phyloP scores from a whole-genome alignment of 2,329 filamentous ascomycete species.

The Aspergillus cejpii region DNA sequence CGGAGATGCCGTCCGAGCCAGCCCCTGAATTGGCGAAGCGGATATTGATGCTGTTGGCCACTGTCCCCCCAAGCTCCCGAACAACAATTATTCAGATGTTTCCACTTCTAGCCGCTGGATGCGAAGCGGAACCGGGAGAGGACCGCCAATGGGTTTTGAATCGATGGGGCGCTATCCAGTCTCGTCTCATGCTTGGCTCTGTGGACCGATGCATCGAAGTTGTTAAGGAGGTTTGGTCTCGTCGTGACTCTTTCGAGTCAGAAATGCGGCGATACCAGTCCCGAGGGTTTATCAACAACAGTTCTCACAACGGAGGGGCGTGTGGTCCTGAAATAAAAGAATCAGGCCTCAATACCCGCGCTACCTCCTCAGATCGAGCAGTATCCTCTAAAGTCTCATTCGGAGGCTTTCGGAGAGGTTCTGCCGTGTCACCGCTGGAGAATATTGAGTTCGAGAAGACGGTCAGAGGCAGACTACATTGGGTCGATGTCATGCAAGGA shows the following conservation, averaged over 20 bases:
- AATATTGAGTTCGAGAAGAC: slow-evolving; percentile 55
- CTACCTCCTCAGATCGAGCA: slow-evolving; percentile 6
- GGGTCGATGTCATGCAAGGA: slow-evolving; percentile 65
- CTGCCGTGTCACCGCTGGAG: slow-evolving; percentile 31
- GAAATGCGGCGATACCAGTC: slow-evolving; percentile 34
- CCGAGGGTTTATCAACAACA: slow-evolving; percentile 21
- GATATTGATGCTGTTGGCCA: slow-evolving; percentile 56
- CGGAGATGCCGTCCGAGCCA: slow-evolving; percentile 57
- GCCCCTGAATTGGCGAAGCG: slow-evolving; percentile 55
- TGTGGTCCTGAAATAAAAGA: slow-evolving; percentile 3
- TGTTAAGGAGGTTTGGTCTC: slow-evolving; percentile 59
- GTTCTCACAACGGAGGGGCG: slow-evolving; percentile 13
- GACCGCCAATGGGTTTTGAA: slow-evolving; percentile 59
- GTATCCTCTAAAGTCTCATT: slow-evolving; percentile 8
- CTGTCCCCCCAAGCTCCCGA: slow-evolving; percentile 56
- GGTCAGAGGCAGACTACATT: slow-evolving; percentile 60
- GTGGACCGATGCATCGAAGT: slow-evolving; percentile 60
- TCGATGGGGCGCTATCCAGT: slow-evolving; percentile 56
- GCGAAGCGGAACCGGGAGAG: slow-evolving; percentile 54
- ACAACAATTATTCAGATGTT: slow-evolving; percentile 64
- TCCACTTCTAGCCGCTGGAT: slow-evolving; percentile 61
- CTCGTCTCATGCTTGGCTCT: slow-evolving; percentile 60
- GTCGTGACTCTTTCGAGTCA: slow-evolving; percentile 50
- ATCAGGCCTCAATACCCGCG: neutral
- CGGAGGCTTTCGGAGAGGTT: slow-evolving; percentile 22